Percentiles rank a stretch among this genome's conserved stretches.
Conservation (phyloP, 1,139 yeast species). For the Sugiyamaella paludigena region DNA sequence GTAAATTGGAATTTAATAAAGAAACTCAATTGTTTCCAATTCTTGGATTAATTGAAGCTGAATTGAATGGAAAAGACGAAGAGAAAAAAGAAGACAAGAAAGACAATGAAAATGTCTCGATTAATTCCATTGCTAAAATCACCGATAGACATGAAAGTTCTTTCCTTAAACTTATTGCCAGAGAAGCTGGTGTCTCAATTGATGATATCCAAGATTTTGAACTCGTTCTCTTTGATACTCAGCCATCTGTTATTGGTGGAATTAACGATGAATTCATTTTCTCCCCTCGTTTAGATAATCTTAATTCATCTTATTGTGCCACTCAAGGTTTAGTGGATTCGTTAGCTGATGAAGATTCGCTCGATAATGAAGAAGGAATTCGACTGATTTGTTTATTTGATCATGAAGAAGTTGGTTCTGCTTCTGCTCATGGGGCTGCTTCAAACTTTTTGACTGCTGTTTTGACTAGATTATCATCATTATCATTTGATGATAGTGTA, state of each 20-base stretch:
- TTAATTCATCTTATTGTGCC: constrained; percentile 82
- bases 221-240: constrained; percentile 81
- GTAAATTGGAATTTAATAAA: constrained; percentile 82
- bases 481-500: constrained; percentile 41
- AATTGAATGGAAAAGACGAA: constrained; percentile 33
- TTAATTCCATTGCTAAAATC: constrained; percentile 62
- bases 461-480: constrained; percentile 59
- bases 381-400: constrained; percentile 80
- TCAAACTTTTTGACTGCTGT: constrained; percentile 84
- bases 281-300: constrained; percentile 90
- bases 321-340: constrained; percentile 67
- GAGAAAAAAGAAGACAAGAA: constrained; percentile 32
- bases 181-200: constrained; percentile 52
- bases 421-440: constrained; percentile 95
- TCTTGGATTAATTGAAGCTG: constrained; percentile 61
- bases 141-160: constrained; percentile 75
- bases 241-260: constrained; percentile 81
- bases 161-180: constrained; percentile 65
- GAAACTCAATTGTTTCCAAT: constrained; percentile 87
- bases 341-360: constrained; percentile 34
- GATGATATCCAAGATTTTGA: constrained; percentile 83
- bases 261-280: constrained; percentile 85
- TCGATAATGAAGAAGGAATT: constrained; percentile 54
- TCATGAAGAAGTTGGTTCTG: constrained; percentile 93
- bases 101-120: constrained; percentile 50